Conservation (phyloP, 495 filamentous ascomycete genomes). For the Aspergillus indologenus region DNA sequence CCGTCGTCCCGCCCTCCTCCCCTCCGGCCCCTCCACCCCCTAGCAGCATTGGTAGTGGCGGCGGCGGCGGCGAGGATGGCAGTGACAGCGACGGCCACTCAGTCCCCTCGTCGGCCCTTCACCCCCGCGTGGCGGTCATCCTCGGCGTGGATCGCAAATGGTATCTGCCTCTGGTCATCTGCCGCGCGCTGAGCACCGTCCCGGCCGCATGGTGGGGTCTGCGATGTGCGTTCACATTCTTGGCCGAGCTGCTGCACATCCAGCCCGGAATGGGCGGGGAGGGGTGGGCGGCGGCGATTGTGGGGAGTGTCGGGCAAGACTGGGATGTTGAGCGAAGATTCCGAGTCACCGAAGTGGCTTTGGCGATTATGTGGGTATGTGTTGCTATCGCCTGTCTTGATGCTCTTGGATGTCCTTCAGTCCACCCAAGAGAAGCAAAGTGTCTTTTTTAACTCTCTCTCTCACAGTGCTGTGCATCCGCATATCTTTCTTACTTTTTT, state of each 20-base stretch:
- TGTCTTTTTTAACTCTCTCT: no score
- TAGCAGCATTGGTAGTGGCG: constrained; percentile 16
- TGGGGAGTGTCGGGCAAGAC: constrained; percentile 44
- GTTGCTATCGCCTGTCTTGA: no score
- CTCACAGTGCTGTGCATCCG: constrained; percentile 71
- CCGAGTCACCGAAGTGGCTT: constrained; percentile 70
- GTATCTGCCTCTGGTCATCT: constrained; percentile 60
- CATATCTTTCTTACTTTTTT: constrained; percentile 85
- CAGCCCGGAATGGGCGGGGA: constrained; percentile 45
- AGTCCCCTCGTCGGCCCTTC: constrained; percentile 39
- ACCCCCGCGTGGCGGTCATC: constrained; percentile 63
- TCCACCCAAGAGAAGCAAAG: neutral
- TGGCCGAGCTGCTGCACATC: constrained; percentile 53
- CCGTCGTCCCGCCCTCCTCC: constrained; percentile 37
- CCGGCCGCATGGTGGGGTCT: constrained; percentile 63
- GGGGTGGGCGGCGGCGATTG: constrained; percentile 45
- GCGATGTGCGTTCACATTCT: constrained; percentile 56
- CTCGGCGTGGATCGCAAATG: constrained; percentile 60
- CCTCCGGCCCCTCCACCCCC: constrained; percentile 37
- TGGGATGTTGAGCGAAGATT: constrained; percentile 57
- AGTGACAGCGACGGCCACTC: constrained; percentile 29
- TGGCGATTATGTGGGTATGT: constrained; percentile 83
- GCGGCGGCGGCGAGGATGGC: constrained; percentile 24
- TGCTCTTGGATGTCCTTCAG: neutral
- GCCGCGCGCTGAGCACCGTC: constrained; percentile 57